Conservation (phyloP, 495 filamentous ascomycete genomes). For the Neurospora cerealis region DNA sequence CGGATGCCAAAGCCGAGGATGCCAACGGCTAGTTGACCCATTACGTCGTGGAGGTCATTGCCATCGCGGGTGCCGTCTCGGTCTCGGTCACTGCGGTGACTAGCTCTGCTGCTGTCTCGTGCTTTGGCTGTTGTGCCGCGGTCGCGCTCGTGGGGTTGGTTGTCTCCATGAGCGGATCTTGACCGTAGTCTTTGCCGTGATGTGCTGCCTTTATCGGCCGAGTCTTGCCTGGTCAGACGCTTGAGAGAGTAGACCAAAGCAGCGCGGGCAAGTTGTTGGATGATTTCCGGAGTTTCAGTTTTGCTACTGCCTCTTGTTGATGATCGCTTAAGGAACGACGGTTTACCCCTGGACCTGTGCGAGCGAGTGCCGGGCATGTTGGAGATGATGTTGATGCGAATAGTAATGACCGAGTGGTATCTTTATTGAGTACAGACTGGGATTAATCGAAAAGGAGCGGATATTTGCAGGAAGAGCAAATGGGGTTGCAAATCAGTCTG, state of each 20-base stretch:
- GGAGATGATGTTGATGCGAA: not conserved
- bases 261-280: slow-evolving; percentile 15
- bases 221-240: slow-evolving; percentile 7
- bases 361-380: not conserved
- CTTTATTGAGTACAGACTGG: not conserved
- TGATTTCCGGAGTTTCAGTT: slow-evolving; percentile 7
- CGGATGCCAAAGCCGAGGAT: slow-evolving; percentile 15
- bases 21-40: slow-evolving; percentile 19
- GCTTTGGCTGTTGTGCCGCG: not conserved
- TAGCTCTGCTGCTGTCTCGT: not conserved
- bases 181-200: not conserved
- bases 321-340: not conserved
- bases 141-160: not conserved
- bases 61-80: not conserved
- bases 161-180: not conserved
- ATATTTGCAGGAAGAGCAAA: not conserved
- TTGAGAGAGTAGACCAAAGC: slow-evolving; percentile 16
- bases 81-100: not conserved
- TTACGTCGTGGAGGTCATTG: slow-evolving; percentile 15
- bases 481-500: not conserved
- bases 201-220: not conserved
- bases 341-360: not conserved
- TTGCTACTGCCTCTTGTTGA: not conserved
- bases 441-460: not conserved
- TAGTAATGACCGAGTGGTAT: not conserved